A percentile compares a stretch with the other conserved stretches of the same genome.
Evolutionary conservation across 805 yeast species (phyloP).

Genomic region (Huiozyma naganishii): DNA sequence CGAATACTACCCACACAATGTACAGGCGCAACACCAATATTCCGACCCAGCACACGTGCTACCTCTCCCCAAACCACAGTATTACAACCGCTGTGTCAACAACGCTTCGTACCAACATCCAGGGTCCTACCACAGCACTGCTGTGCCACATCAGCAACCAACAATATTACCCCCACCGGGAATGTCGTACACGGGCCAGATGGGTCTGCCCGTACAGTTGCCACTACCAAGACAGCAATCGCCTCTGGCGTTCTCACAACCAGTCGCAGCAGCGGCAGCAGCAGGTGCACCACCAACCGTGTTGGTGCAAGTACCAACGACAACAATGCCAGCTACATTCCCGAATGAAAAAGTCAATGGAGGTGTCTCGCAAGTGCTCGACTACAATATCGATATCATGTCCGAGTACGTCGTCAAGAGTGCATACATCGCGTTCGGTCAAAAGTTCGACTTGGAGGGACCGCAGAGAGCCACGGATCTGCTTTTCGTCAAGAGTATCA

Average conservation of each 20-base stretch:
- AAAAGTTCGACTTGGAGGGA: slow-evolving; percentile 29
- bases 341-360: slow-evolving; percentile 34
- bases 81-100: too few species aligned
- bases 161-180: too few species aligned
- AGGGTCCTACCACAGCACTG: too few species aligned
- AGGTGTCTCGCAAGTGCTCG: slow-evolving; percentile 68
- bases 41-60: too few species aligned
- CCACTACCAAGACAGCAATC: not conserved
- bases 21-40: not conserved
- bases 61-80: too few species aligned
- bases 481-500: slow-evolving; percentile 37
- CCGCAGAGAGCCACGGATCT: not conserved
- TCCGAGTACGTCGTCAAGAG: slow-evolving; percentile 70
- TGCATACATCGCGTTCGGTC: slow-evolving; percentile 47
- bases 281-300: not conserved
- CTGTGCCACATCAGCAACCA: too few species aligned
- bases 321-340: slow-evolving; percentile 4
- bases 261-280: not conserved
- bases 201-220: not conserved
- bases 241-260: not conserved
- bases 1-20: not conserved
- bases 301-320: slow-evolving; percentile 4
- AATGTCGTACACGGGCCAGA: too few species aligned
- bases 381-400: slow-evolving; percentile 72
- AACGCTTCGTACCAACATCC: too few species aligned